These are phyloP conservation scores for Lippia alba DNA, from an alignment of 305 asterid genomes.

Conservation along the genomic window DNA sequence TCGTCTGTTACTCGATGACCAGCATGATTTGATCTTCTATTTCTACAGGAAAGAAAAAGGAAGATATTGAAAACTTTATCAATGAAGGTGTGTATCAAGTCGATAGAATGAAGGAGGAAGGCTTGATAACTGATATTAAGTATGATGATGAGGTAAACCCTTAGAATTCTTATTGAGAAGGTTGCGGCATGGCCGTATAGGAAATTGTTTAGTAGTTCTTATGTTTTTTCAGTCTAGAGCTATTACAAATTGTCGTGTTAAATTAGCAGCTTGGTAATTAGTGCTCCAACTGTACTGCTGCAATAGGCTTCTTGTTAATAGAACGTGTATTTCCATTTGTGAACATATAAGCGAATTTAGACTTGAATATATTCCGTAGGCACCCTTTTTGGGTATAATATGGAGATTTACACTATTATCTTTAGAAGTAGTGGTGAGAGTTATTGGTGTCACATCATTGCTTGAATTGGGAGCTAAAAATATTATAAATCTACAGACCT, in stretches of 20 bases:
- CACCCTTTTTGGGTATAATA: neutral
- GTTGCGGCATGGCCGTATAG: slow-evolving; percentile 6
- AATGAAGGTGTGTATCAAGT: slow-evolving; percentile 74
- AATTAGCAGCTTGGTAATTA: neutral
- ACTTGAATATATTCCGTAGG: slow-evolving; percentile 1
- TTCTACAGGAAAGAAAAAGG: slow-evolving; percentile 64
- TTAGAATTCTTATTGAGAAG: slow-evolving; percentile 14
- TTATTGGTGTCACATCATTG: neutral
- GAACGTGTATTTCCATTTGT: neutral
- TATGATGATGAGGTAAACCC: slow-evolving; percentile 84
- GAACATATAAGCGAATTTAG: neutral
- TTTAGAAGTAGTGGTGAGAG: neutral
- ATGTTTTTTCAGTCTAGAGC: slow-evolving; percentile 17
- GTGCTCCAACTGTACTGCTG: neutral
- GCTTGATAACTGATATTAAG: slow-evolving; percentile 82
- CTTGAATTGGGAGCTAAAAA: neutral
- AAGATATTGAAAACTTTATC: slow-evolving; percentile 68
- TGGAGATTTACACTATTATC: neutral
- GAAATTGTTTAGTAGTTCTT: slow-evolving; percentile 5
- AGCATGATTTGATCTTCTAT: slow-evolving; percentile 16
- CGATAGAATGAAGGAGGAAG: slow-evolving; percentile 72
- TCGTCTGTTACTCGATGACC: slow-evolving; percentile 1
- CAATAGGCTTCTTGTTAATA: slow-evolving; percentile 4
- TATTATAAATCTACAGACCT: neutral
- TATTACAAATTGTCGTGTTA: slow-evolving; percentile 2